Evolutionary conservation across 352 stramenopile genomes (phyloP), one percentile per base, ranked within the genome.

Genomic region (Globisporangium ultimum): DNA sequence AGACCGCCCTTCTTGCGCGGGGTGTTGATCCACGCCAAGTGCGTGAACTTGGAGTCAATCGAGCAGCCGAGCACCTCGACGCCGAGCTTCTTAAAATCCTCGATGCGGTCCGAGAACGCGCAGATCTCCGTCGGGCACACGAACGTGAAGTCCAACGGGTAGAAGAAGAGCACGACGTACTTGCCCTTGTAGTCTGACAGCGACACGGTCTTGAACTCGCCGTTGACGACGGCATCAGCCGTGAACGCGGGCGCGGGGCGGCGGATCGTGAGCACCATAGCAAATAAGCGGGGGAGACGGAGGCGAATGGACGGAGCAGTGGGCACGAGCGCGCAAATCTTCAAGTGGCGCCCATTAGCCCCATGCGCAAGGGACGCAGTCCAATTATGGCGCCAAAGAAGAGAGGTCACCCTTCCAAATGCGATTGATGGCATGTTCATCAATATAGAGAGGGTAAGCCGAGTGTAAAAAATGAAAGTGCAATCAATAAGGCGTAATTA

Each of bases 151-250:
- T 96, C 89, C 59, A 95, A 71, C 51, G 90, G 89, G 73, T 96
- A 97, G 69, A 96, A 97, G 84, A 97, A 96, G 18, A 97, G 81
- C 55, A 97, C 88, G 34, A 97, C 76, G 61, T 91, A 97, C 66
- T 97, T 87, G 58, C 88, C 88, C 49, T 80, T 82, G 78, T 94
- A 97, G 62, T 97, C 84, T 15, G 70, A 72, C 11, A 97, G 72
- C 59, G 72, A 91, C 36, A 97, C 57, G 38, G 71, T 80, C 74
- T 88, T 87, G 71, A 97, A 96, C 61, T 92, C 74, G 41, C 81
- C 84, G 63, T 95, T 58, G 17, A 96, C 72, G 20, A 96, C 80
- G 42, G 87, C 87, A 20, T 82, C 68, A 53, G 81, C 80, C 48
- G 80, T 93, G 73, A 95, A 95, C 42, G 72, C 69, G 20, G 85